Percentiles rank a stretch among this genome's conserved stretches.
Evolutionary conservation across 768 basidiomycete species (phyloP).

Genomic region (Kwoniella botswanensis): DNA sequence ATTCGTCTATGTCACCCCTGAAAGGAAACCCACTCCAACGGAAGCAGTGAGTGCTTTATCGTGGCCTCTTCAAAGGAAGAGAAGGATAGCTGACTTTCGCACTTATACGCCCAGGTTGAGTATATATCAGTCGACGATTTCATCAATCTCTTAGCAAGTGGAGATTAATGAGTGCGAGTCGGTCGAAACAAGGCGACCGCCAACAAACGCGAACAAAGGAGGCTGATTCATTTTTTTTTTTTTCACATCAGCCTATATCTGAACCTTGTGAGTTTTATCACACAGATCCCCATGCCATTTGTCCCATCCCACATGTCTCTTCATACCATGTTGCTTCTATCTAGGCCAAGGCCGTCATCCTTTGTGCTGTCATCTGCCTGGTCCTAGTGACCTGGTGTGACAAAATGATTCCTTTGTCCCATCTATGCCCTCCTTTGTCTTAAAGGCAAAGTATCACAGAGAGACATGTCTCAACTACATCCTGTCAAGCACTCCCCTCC

Average conservation of each 20-base stretch:
- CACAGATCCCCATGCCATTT: background rate
- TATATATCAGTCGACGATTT: background rate
- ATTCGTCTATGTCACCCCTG: conserved; percentile 38
- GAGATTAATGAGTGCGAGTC: background rate
- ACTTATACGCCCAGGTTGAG: background rate
- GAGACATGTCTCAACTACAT: too few relatives aligned
- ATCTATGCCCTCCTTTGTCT: too few relatives aligned
- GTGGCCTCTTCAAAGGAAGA: background rate
- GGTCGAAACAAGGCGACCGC: background rate
- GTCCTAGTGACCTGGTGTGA: too few relatives aligned
- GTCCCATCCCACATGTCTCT: background rate
- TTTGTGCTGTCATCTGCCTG: background rate
- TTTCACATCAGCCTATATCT: background rate
- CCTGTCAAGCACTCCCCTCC: too few relatives aligned
- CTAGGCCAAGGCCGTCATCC: background rate
- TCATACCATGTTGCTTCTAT: background rate
- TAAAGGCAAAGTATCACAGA: too few relatives aligned
- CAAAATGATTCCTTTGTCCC: too few relatives aligned
- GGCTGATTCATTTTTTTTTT: background rate
- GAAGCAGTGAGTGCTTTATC: conserved; percentile 10
- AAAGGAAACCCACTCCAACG: background rate
- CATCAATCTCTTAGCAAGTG: background rate
- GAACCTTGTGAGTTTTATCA: background rate
- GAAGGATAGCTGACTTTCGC: background rate
- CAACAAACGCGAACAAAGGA: background rate